Evolutionary conservation across 352 stramenopile species (phyloP).

Genomic region (Phytophthora sp.): DNA sequence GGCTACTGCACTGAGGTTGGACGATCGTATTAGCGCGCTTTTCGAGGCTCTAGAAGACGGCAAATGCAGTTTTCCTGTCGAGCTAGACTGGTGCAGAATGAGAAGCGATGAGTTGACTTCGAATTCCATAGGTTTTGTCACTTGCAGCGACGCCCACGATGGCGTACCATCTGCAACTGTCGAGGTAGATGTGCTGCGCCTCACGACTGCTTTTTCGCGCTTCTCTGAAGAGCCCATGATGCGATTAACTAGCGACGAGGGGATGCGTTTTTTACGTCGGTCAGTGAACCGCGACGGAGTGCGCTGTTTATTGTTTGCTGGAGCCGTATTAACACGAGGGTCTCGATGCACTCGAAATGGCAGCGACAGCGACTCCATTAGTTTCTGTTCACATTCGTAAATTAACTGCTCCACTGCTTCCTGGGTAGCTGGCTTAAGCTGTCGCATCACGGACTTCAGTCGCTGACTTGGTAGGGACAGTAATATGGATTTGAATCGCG

Average conservation of each 20-base stretch:
- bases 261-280: slow-evolving; percentile 24
- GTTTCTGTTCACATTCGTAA: slow-evolving; percentile 43
- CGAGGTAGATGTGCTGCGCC: slow-evolving; percentile 32
- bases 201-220: slow-evolving; percentile 24
- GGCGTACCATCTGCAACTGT: slow-evolving; percentile 27
- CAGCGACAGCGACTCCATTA: slow-evolving; percentile 38
- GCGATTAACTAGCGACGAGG: slow-evolving; percentile 19
- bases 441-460: slow-evolving; percentile 56
- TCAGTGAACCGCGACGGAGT: neutral
- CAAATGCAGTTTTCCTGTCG: slow-evolving; percentile 34
- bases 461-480: slow-evolving; percentile 56
- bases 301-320: slow-evolving; percentile 8
- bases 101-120: slow-evolving; percentile 67
- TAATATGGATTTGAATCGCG: slow-evolving; percentile 66
- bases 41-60: slow-evolving; percentile 29
- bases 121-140: slow-evolving; percentile 56
- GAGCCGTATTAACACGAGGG: slow-evolving; percentile 24
- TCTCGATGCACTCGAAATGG: slow-evolving; percentile 32
- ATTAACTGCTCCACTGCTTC: slow-evolving; percentile 43
- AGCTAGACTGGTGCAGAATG: slow-evolving; percentile 54
- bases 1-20: slow-evolving; percentile 33
- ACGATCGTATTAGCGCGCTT: slow-evolving; percentile 18
- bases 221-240: slow-evolving; percentile 29
- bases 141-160: slow-evolving; percentile 60
- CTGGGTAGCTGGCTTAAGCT: slow-evolving; percentile 41